Percentiles rank a stretch among this genome's conserved stretches.
phyloP scores from a whole-genome alignment of 1,284 basidiomycete genomes.

The Pholiota adiposa region DNA sequence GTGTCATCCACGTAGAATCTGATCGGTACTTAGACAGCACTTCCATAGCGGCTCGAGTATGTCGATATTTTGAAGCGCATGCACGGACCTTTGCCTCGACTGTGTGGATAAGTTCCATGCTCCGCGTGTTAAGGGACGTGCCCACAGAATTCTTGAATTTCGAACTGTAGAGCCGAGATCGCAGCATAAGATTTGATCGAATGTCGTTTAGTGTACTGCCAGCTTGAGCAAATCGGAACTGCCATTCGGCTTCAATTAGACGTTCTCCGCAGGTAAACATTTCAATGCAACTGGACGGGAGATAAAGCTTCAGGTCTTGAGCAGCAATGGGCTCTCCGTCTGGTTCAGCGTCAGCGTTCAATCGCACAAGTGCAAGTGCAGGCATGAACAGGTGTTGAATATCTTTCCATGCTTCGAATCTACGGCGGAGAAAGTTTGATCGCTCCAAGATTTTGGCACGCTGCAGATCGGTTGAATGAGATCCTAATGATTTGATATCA shows the following conservation, averaged over 20 bases:
- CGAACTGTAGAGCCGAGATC: background rate
- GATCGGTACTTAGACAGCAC: background rate
- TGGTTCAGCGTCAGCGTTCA: background rate
- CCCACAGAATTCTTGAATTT: background rate
- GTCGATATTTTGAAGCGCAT: no score
- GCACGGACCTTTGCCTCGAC: background rate
- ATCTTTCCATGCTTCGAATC: constrained; percentile 9
- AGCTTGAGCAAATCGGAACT: background rate
- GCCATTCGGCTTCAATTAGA: background rate
- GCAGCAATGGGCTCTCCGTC: constrained; percentile 2
- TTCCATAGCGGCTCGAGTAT: background rate
- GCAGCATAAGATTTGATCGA: background rate
- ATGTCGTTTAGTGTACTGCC: background rate
- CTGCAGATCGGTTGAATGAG: constrained; percentile 12
- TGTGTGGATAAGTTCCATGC: background rate
- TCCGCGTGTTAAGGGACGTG: background rate
- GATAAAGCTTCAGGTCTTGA: constrained; percentile 7
- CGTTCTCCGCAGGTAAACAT: no score
- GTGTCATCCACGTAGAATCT: background rate
- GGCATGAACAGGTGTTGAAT: constrained; percentile 14
- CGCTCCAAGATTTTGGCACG: constrained; percentile 8
- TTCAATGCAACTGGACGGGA: background rate
- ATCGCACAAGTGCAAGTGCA: background rate
- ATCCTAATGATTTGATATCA: constrained; percentile 10
- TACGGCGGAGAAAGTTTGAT: constrained; percentile 9